phyloP scores from a whole-genome alignment of 305 asterid genomes.

The Coffea humblotiana region DNA sequence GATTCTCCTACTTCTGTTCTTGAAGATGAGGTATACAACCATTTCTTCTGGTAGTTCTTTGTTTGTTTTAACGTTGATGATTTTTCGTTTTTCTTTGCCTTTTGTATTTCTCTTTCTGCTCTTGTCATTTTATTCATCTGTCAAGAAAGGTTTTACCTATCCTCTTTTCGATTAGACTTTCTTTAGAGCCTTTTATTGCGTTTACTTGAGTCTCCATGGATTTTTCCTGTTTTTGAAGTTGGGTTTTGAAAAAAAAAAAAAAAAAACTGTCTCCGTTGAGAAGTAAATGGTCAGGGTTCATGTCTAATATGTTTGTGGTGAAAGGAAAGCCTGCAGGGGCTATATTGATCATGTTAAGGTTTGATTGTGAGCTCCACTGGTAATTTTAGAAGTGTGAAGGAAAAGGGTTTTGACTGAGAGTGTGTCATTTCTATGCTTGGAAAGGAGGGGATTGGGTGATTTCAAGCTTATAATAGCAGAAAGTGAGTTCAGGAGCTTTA shows the following conservation, averaged over 20 bases:
- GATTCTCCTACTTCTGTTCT: conserved; percentile 98
- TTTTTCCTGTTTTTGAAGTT: not conserved
- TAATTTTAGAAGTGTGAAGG: not conserved
- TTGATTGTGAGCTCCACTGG: not conserved
- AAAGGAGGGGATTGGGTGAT: not conserved
- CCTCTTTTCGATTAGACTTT: not conserved
- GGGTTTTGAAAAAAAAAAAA: too few relatives aligned
- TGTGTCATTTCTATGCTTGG: not conserved
- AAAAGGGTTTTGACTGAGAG: not conserved
- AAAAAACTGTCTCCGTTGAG: not conserved
- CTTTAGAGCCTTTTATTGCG: not conserved
- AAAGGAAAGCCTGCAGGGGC: not conserved
- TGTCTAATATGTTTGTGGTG: not conserved
- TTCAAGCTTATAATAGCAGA: not conserved
- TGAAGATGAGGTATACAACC: conserved; percentile 64
- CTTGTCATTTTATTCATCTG: conserved; percentile 10
- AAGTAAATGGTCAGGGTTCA: not conserved
- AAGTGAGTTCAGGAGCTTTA: not conserved
- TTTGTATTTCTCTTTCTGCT: not conserved
- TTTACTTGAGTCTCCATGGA: not conserved
- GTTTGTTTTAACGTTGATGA: not conserved
- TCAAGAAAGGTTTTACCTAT: not conserved
- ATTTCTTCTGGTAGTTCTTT: not conserved
- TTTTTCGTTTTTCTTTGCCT: not conserved
- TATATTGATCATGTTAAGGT: not conserved